These are phyloP conservation scores for Pestalotiopsis sp. DNA, from an alignment of 2,329 filamentous ascomycete genomes.

Conservation along the genomic window DNA sequence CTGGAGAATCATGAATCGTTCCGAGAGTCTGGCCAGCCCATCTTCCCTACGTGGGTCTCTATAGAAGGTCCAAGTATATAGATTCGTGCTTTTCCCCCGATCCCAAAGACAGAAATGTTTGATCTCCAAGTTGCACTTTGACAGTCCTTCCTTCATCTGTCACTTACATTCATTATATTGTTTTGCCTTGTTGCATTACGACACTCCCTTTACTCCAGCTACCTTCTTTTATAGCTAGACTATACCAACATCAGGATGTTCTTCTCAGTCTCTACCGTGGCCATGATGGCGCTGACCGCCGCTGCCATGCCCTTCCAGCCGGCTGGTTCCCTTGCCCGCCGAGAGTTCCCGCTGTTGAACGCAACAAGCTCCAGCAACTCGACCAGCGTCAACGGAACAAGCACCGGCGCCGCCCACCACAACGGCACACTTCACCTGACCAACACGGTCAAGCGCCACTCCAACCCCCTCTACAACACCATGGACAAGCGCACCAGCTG, in stretches of 20 bases:
- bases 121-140: neutral
- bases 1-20: neutral
- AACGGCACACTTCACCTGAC: neutral
- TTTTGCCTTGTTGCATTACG: neutral
- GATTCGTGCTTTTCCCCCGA: neutral
- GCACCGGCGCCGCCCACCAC: neutral
- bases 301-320: neutral
- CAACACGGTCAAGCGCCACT: neutral
- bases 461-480: neutral
- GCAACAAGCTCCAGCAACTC: neutral
- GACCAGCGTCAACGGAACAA: neutral
- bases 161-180: slow-evolving; percentile 1
- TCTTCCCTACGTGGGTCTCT: neutral
- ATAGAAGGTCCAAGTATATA: neutral
- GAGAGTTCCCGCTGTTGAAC: neutral
- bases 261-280: slow-evolving; percentile 3
- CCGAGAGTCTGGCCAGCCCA: neutral
- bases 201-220: neutral
- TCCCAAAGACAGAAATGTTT: neutral
- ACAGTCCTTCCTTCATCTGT: slow-evolving; percentile 6
- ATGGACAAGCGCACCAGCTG: neutral
- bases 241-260: slow-evolving; percentile 4
- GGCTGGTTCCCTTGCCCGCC: neutral
- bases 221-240: neutral
- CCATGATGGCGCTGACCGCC: neutral